Base-by-base conservation (phyloP, 1,284 basidiomycete genomes). In the Ustilago loliicola region DNA sequence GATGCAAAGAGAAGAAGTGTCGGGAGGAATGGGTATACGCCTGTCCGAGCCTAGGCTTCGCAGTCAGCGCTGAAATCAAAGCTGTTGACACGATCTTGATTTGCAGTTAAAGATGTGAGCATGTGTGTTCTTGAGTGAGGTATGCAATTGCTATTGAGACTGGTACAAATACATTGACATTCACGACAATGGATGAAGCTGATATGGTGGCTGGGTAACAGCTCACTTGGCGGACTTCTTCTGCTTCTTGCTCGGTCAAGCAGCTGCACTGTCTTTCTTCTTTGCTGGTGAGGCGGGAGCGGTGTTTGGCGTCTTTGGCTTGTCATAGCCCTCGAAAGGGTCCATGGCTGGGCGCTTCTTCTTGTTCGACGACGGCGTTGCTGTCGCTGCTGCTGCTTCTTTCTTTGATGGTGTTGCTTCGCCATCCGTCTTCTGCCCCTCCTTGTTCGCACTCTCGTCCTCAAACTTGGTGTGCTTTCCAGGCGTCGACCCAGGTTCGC, bases 271-370 rank as follows among this genome's bases (percentile, higher is more conserved):
- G 30, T 62, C 66, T 4, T 45, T 36, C 25, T 61, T 45, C 19
- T 68, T 58, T n/a, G 61, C 17, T 40, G 59, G 50, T 45, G 58
- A 27, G 5, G 54, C 17, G 6, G 67, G 57, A 4, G 57, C 27
- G 4, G 68, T 32, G 48, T 77, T 72, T 42, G 69, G 58, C 15
- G 65, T 64, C 48, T 67, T 66, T 19, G 75, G 70, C 63, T 66
- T 73, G 48, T 77, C 66, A 38, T 77, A 77, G n/a, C 77, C 77
- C 25, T 75, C 68, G 45, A 79, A 79, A 25, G 77, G 77, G 21
- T 79, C 77, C 66, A 69, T 72, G 9, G 69, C 66, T 5, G 69
- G 66, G 3, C 74, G 69, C 66, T 77, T 77, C 52, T 69, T 77
- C 65, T 72, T 76, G 32, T 36, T 48, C 13, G 48, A 48, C 55